phyloP scores from a whole-genome alignment of 139 green algal species.

The Tetraselmis striata region DNA sequence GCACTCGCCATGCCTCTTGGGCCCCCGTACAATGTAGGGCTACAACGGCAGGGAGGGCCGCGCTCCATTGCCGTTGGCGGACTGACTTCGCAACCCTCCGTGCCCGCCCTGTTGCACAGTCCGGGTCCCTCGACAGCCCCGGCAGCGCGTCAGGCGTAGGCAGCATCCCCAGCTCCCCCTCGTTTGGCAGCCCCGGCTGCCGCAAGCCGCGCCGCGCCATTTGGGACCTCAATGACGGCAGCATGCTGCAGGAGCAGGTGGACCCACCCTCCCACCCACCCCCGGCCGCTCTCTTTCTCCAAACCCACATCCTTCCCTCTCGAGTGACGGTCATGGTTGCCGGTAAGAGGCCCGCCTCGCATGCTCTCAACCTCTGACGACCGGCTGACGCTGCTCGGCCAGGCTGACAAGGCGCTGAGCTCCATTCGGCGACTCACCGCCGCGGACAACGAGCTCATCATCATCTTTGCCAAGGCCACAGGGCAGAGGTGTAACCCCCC shows the following conservation, averaged over 20 bases:
- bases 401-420: not conserved
- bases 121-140: not conserved
- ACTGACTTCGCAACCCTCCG: too few species aligned
- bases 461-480: not conserved
- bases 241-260: not conserved
- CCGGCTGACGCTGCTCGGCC: not conserved
- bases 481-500: not conserved
- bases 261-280: not conserved
- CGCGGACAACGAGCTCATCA: not conserved
- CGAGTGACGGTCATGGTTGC: too few species aligned
- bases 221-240: not conserved
- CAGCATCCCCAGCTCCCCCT: not conserved
- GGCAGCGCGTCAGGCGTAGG: not conserved
- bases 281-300: too few species aligned
- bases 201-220: not conserved
- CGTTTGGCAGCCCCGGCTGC: not conserved
- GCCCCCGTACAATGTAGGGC: too few species aligned
- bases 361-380: too few species aligned
- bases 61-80: too few species aligned
- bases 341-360: too few species aligned
- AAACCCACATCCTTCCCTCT: too few species aligned
- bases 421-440: not conserved
- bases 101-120: too few species aligned
- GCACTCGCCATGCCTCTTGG: too few species aligned
- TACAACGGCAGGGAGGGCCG: too few species aligned